Evolutionary conservation across 257 asterid genomes (phyloP).

Genomic region (Knoxia roxburghii): DNA sequence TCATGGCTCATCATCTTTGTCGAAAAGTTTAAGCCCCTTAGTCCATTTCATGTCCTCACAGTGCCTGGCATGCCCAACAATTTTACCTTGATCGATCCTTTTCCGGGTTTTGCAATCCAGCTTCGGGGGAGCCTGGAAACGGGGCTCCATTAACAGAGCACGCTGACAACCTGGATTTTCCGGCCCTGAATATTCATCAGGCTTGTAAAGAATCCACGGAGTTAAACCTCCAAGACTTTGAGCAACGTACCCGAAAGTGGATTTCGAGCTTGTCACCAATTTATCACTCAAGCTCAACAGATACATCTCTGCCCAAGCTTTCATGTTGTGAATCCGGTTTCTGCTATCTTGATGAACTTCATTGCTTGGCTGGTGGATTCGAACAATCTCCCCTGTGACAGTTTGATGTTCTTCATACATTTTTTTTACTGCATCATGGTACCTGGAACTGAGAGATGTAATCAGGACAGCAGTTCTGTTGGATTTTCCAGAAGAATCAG

Average conservation of each 20-base stretch:
- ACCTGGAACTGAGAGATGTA: constrained; percentile 50
- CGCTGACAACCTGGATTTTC: constrained; percentile 45
- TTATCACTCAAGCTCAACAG: constrained; percentile 64
- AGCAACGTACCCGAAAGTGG: constrained; percentile 83
- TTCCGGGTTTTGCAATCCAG: constrained; percentile 38
- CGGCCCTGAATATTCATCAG: constrained; percentile 38
- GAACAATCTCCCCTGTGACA: constrained; percentile 46
- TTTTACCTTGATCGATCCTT: constrained; percentile 35
- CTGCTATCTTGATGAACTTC: constrained; percentile 50
- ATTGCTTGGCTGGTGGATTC: constrained; percentile 63
- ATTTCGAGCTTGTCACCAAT: constrained; percentile 66
- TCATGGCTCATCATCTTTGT: not conserved
- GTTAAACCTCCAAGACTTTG: constrained; percentile 73
- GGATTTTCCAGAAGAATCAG: constrained; percentile 17
- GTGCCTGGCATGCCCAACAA: constrained; percentile 55
- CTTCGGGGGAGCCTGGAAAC: constrained; percentile 69
- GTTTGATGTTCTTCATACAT: constrained; percentile 62
- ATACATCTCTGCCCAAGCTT: constrained; percentile 81
- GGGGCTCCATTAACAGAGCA: constrained; percentile 60
- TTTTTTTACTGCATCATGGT: constrained; percentile 45
- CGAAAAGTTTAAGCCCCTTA: constrained; percentile 32
- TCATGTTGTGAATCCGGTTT: constrained; percentile 43
- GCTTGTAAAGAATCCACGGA: constrained; percentile 72
- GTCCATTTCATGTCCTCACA: constrained; percentile 60
- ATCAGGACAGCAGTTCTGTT: constrained; percentile 37